Evolutionary conservation across 2,329 filamentous ascomycete genomes (phyloP).

Genomic region (Epichloe aotearoae): DNA sequence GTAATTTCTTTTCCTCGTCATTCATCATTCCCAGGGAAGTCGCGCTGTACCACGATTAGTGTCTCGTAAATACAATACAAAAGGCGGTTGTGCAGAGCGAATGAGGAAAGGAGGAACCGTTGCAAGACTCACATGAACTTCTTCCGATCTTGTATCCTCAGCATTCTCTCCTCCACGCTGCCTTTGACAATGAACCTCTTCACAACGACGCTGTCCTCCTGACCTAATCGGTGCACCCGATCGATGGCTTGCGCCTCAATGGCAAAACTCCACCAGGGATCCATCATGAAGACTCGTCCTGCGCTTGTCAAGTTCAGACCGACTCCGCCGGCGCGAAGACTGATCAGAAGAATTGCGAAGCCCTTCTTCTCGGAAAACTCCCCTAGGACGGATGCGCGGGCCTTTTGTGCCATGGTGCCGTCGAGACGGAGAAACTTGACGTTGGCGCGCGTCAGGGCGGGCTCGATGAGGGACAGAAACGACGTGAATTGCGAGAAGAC

Average conservation of each 20-base stretch:
- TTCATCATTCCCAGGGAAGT: slow-evolving; percentile 88
- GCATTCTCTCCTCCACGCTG: slow-evolving; percentile 91
- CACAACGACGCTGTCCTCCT: slow-evolving; percentile 73
- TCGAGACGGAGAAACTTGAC: slow-evolving; percentile 81
- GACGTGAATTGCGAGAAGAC: slow-evolving; percentile 97
- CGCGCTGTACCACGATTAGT: slow-evolving; percentile 43
- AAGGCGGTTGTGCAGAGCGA: not conserved
- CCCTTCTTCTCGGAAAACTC: slow-evolving; percentile 51
- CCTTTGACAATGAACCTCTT: slow-evolving; percentile 78
- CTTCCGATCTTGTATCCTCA: slow-evolving; percentile 86
- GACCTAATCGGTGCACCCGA: slow-evolving; percentile 93
- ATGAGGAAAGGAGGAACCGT: not conserved
- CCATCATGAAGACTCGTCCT: slow-evolving; percentile 94
- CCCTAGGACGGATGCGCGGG: slow-evolving; percentile 62
- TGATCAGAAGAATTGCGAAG: slow-evolving; percentile 68
- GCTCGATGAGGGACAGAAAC: slow-evolving; percentile 82
- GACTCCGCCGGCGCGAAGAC: slow-evolving; percentile 79
- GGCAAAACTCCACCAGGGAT: slow-evolving; percentile 98
- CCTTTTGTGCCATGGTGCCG: slow-evolving; percentile 77
- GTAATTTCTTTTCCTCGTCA: slow-evolving; percentile 82
- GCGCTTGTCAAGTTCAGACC: slow-evolving; percentile 86
- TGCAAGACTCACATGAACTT: slow-evolving; percentile 68
- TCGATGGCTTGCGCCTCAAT: slow-evolving; percentile 96
- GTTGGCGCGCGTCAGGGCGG: slow-evolving; percentile 57
- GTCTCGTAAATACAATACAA: too few species aligned